Evolutionary conservation across 106 monocot genomes (phyloP).

Genomic region (Platanthera zijinensis): DNA sequence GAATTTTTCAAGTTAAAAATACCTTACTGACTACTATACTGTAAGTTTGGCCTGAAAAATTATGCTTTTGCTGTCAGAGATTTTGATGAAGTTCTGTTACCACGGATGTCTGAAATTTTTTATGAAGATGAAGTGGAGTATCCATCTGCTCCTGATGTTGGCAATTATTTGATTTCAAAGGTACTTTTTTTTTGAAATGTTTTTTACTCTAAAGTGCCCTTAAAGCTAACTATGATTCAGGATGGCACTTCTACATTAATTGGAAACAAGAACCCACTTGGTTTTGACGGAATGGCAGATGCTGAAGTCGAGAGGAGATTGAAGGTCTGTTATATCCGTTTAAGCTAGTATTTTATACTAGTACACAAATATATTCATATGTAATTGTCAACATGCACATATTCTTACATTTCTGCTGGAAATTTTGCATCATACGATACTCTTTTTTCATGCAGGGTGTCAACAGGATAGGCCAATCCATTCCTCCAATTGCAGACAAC

Average conservation of each 20-base stretch:
- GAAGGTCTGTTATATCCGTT: slow-evolving; percentile 39
- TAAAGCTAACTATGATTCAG: slow-evolving; percentile 21
- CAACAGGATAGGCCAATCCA: slow-evolving; percentile 27
- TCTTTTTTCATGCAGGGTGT: slow-evolving; percentile 38
- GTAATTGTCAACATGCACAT: background rate
- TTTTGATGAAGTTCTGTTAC: slow-evolving; percentile 89
- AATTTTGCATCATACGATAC: background rate
- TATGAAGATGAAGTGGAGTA: slow-evolving; percentile 73
- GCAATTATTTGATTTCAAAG: slow-evolving; percentile 85
- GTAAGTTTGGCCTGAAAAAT: background rate
- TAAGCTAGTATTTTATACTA: background rate
- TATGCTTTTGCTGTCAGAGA: slow-evolving; percentile 46
- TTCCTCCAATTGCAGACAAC: slow-evolving; percentile 25
- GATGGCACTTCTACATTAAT: slow-evolving; percentile 57
- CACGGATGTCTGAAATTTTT: slow-evolving; percentile 43
- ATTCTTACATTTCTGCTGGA: background rate
- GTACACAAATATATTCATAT: background rate
- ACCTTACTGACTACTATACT: background rate
- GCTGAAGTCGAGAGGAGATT: slow-evolving; percentile 74
- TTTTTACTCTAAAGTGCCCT: background rate
- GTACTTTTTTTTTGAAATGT: slow-evolving; percentile 19
- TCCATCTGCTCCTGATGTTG: slow-evolving; percentile 81
- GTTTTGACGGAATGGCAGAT: slow-evolving; percentile 65
- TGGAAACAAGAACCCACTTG: slow-evolving; percentile 63
- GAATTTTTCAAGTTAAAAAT: background rate